Base-by-base conservation (phyloP, 1,284 basidiomycete genomes). In the Rhodotorula sp. region DNA sequence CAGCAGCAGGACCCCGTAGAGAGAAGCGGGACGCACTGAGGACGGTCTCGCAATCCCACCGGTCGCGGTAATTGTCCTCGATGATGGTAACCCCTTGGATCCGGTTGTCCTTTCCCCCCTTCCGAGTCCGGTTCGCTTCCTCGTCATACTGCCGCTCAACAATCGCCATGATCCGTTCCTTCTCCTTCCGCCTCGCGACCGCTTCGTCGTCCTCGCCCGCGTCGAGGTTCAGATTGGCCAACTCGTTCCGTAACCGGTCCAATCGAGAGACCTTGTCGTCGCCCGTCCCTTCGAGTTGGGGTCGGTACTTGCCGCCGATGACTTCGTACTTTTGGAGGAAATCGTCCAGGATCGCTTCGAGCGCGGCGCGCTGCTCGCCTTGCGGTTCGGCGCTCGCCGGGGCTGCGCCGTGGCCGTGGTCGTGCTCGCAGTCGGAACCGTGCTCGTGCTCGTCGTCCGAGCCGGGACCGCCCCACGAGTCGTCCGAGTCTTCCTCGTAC, bases 21-120 rank as follows among this genome's bases (percentile, higher is more conserved):
- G 49, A 26, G 21, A 29, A n/a, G 18, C 1, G 16, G 43, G 21
- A 73, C 90, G 81, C 80, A 95, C 94, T 89, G 2, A 97, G 84
- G 64, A 98, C 91, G 0, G 92, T 95, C 82, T 97, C 93, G 70
- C 92, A 94, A 80, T 98, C 94, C 94, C 95, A 97, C 72, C 88
- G 85, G 72, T 89, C 88, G 76, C 88, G 87, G 34, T 70, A 54
- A 48, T 63, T 51, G 57, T 89, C 87, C 62, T 88, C 84, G 16
- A 86, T 80, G 39, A 72, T 67, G 23, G 66, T 39, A 52, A 67
- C 67, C 71, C 62, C 75, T 52, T 67, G 77, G 62, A 74, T 70
- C 52, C 39, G 8, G 10, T 61, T 68, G 49, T 54, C 63, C 56
- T 39, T 62, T 34, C 56, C 29, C 2, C 58, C 23, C 20, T 56